These are phyloP conservation scores for Chaetoscypha palmicola DNA, from an alignment of 2,329 filamentous ascomycete species.

Conservation along the genomic window DNA sequence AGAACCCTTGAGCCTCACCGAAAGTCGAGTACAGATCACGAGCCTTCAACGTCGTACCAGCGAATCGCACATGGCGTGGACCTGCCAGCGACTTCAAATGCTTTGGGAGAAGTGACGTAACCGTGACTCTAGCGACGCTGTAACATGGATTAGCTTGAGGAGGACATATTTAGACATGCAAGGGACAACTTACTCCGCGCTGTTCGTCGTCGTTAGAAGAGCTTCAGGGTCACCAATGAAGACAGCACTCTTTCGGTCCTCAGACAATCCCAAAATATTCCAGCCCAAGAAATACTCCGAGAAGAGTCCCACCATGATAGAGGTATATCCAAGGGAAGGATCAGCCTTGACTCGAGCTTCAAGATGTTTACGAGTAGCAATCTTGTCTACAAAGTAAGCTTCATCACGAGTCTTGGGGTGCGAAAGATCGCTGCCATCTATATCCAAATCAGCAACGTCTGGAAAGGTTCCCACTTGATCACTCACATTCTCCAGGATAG, in stretches of 20 bases:
- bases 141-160: neutral
- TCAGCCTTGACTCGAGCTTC: neutral
- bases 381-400: constrained; percentile 5
- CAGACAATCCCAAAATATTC: constrained; percentile 4
- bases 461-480: neutral
- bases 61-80: neutral
- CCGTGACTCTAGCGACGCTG: constrained; percentile 2
- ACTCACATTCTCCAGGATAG: constrained; percentile 4
- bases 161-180: neutral
- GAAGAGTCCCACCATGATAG: constrained; percentile 3
- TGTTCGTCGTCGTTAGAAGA: neutral
- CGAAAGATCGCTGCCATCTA: constrained; percentile 1
- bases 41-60: neutral
- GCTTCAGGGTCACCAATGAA: constrained; percentile 4
- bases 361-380: constrained; percentile 3
- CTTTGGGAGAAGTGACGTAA: neutral
- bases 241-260: neutral
- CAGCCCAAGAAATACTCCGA: constrained; percentile 1
- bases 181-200: neutral
- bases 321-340: constrained; percentile 1
- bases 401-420: neutral
- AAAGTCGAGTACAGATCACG: neutral
- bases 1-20: neutral
- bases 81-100: neutral
- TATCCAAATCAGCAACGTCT: neutral